phyloP scores from a whole-genome alignment of 306 rosid genomes.

The Quillaja saponaria region DNA sequence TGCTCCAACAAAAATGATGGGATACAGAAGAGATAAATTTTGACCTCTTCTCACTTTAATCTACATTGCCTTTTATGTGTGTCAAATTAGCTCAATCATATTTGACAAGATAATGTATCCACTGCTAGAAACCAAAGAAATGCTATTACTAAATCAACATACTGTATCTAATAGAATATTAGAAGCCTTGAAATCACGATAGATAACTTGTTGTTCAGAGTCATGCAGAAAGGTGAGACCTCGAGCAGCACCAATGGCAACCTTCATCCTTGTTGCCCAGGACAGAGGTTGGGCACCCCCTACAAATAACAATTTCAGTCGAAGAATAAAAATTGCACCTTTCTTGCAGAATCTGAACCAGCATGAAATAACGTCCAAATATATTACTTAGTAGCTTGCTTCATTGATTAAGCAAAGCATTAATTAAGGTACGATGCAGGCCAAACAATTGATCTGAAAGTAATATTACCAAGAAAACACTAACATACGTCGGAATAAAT shows the following conservation, averaged over 20 bases:
- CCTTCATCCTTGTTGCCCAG: slow-evolving; percentile 73
- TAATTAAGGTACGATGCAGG: not conserved
- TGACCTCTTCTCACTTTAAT: not conserved
- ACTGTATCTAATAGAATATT: slow-evolving; percentile 82
- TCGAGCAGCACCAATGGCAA: slow-evolving; percentile 73
- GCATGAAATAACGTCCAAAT: slow-evolving; percentile 2
- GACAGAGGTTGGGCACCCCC: slow-evolving; percentile 50
- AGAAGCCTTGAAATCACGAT: slow-evolving; percentile 93
- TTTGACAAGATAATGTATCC: slow-evolving; percentile 21
- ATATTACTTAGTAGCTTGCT: slow-evolving; percentile 5
- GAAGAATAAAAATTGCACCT: slow-evolving; percentile 8
- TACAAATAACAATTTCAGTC: slow-evolving; percentile 36
- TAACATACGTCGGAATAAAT: slow-evolving; percentile 80
- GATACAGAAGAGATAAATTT: not conserved
- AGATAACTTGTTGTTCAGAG: slow-evolving; percentile 63
- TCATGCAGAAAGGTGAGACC: slow-evolving; percentile 74
- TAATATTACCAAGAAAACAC: slow-evolving; percentile 7
- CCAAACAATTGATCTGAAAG: not conserved
- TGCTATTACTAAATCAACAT: slow-evolving; percentile 33
- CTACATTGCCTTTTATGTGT: not conserved
- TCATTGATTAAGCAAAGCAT: not conserved
- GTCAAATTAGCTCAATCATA: slow-evolving; percentile 3
- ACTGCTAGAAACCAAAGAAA: not conserved
- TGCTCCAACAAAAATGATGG: not conserved
- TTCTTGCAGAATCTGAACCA: slow-evolving; percentile 4